Percentiles rank a stretch among this genome's conserved stretches.
phyloP scores from a whole-genome alignment of 2,329 filamentous ascomycete species.

The Alternaria arbusti region DNA sequence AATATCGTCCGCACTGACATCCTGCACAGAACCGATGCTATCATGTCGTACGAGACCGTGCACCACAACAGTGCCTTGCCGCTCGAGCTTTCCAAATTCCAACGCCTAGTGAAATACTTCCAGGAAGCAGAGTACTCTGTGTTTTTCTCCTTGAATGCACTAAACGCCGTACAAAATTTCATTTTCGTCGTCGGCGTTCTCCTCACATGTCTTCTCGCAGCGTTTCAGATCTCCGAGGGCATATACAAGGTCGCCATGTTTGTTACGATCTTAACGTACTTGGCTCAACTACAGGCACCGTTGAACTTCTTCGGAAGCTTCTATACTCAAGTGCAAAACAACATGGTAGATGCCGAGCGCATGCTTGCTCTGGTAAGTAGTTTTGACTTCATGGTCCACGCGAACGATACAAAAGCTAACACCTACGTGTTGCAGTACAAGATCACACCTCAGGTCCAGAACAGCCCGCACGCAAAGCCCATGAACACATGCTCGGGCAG shows the following conservation, averaged over 20 bases:
- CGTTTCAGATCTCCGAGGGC: slow-evolving; percentile 15
- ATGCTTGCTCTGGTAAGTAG: slow-evolving; percentile 25
- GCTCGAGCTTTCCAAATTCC: neutral
- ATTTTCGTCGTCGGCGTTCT: slow-evolving; percentile 20
- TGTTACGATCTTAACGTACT: slow-evolving; percentile 21
- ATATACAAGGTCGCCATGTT: slow-evolving; percentile 19
- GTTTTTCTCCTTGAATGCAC: slow-evolving; percentile 17
- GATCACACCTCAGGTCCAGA: no score
- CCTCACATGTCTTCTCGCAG: slow-evolving; percentile 10
- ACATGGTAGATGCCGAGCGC: slow-evolving; percentile 27
- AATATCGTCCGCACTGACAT: neutral
- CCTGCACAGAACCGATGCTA: slow-evolving; percentile 51
- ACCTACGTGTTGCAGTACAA: no score
- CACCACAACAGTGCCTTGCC: slow-evolving; percentile 24
- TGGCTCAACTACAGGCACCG: slow-evolving; percentile 29
- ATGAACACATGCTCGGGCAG: neutral
- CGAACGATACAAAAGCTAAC: no score
- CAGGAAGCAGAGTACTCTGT: slow-evolving; percentile 25
- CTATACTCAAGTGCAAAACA: slow-evolving; percentile 29
- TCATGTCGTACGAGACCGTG: slow-evolving; percentile 55
- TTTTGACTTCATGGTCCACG: no score
- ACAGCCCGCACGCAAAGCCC: no score
- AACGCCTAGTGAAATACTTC: slow-evolving; percentile 5
- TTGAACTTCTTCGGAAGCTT: slow-evolving; percentile 29
- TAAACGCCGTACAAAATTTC: slow-evolving; percentile 25